Evolutionary conservation across 352 stramenopile genomes (phyloP), one percentile per base, ranked within the genome.

Genomic region (Plasmopara halstedii): DNA sequence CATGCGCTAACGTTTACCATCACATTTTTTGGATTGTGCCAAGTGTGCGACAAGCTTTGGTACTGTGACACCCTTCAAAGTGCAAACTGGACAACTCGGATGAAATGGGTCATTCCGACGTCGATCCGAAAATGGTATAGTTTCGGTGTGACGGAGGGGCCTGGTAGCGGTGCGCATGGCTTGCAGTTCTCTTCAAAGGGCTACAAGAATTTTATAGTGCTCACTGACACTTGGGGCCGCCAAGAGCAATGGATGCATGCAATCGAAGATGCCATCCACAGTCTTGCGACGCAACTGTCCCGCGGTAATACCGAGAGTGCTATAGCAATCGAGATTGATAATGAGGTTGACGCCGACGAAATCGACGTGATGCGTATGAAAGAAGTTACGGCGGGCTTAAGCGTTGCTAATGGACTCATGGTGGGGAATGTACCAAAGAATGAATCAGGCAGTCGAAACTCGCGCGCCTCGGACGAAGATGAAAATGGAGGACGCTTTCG

Each of bases 101-200:
- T 93, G 82, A 93, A 93, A 55, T 93, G 82, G 82, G 79, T 93
- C 40, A 88, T 93, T 29, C 82, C 82, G 1, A 93, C 79, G 6
- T 89, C 79, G 2, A 77, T 81, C 13, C 76, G 79, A 6, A 93
- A 93, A 46, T 93, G 82, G 82, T 93, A 93, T 56, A 88, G 72
- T 48, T 93, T 93, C 50, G 80, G 80, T 0, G 67, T 88, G 13
- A 78, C 67, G 7, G 78, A 86, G 37, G 79, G 82, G 1, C 82
- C 82, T 6, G 82, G 82, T 10, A 88, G 79, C 29, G 82, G 82
- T n/a, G 82, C 82, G 9, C 82, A 93, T 14, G 78, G 82, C 14
- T 71, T 93, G 13, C 76, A 90, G 48, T 93, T 93, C 45, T 86
- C 79, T 8, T 89, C 82, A 8, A 93, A 93, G 42, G 82, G 82